Base-by-base conservation (phyloP, 2,329 filamentous ascomycete species). In the Stemphylium beticola region DNA sequence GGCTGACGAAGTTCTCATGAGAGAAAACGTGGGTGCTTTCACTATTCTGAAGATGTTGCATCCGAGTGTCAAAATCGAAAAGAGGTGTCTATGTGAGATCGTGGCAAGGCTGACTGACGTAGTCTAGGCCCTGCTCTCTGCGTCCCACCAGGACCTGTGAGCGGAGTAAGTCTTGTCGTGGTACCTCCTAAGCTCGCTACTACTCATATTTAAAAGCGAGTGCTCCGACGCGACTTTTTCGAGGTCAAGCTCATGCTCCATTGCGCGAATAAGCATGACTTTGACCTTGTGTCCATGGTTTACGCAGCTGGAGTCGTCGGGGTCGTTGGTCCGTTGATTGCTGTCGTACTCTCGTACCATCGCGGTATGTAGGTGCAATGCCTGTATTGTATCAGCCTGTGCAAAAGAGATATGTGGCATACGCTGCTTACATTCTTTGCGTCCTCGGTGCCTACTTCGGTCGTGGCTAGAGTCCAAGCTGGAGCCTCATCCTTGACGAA, bases 181-280 rank as follows among this genome's bases (percentile, higher is more conserved):
- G 15, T 57, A 55, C 0, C 8, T 40, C 3, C 55, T 20, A 20
- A 64, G 48, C 3, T 55, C 55, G 3, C 40, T 26, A 5, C 49
- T 39, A 7, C 45, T 40, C 60, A 64, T 61, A 4, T 22, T 15
- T 10, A 39, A 22, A 3, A 61, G 29, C 15, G 61, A 26, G 2
- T 31, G 32, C 37, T 53, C 49, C 1, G 55, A 58, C 9, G 51
- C 57, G 2, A 49, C 52, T 14, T 32, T 49, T 11, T 17, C 10
- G 12, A 56, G 42, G 15, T 64, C 55, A 18, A 64, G 26, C 8
- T 64, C 62, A 0, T 54, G 53, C 10, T 64, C 57, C 57, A 64
- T 55, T 1, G 47, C 4, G 14, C 17, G 44, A 9, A 60, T 42
- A 9, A 61, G 46, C 22, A 52, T 40, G 2, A 34, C 4, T 14